Percentiles rank a stretch among this genome's conserved stretches.
Conservation (phyloP, 1,284 basidiomycete genomes). For the Blastosporella zonata region DNA sequence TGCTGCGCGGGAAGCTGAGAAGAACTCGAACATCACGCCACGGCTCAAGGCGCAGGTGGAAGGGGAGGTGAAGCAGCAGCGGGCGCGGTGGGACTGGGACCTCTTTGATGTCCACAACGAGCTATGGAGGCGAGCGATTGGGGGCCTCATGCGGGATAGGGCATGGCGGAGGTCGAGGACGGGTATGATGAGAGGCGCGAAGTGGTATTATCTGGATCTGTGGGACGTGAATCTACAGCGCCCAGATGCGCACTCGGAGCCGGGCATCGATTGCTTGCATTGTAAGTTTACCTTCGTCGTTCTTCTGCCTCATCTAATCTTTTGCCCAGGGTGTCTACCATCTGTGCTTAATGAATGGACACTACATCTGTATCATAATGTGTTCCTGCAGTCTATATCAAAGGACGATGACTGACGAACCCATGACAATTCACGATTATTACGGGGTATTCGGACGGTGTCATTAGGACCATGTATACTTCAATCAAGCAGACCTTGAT, state of each 20-base stretch:
- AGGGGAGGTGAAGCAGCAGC: slow-evolving; percentile 21
- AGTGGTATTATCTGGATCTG: slow-evolving; percentile 24
- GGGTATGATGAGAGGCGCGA: slow-evolving; percentile 16
- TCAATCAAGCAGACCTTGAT: too few relatives aligned
- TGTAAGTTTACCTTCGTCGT: slow-evolving; percentile 12
- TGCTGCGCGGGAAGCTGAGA: slow-evolving; percentile 20
- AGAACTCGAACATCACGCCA: slow-evolving; percentile 15
- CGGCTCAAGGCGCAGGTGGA: slow-evolving; percentile 21
- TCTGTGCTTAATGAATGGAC: slow-evolving; percentile 23
- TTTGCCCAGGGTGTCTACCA: slow-evolving; percentile 21
- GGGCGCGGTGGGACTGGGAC: slow-evolving; percentile 31
- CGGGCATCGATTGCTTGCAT: slow-evolving; percentile 23
- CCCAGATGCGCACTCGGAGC: slow-evolving; percentile 25
- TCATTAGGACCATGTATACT: neutral
- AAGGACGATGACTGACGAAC: slow-evolving; percentile 12
- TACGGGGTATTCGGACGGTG: slow-evolving; percentile 11
- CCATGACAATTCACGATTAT: slow-evolving; percentile 8
- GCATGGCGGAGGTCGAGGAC: slow-evolving; percentile 11
- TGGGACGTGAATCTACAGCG: slow-evolving; percentile 22
- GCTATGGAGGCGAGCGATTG: slow-evolving; percentile 24
- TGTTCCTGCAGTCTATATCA: slow-evolving; percentile 17
- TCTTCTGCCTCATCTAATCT: neutral
- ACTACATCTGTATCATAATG: slow-evolving; percentile 18
- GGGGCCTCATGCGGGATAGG: slow-evolving; percentile 19
- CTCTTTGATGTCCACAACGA: slow-evolving; percentile 27